A percentile compares a stretch with the other conserved stretches of the same genome.
These are phyloP conservation scores for Acacia pycnantha DNA, from an alignment of 331 rosid genomes.

Conservation along the genomic window DNA sequence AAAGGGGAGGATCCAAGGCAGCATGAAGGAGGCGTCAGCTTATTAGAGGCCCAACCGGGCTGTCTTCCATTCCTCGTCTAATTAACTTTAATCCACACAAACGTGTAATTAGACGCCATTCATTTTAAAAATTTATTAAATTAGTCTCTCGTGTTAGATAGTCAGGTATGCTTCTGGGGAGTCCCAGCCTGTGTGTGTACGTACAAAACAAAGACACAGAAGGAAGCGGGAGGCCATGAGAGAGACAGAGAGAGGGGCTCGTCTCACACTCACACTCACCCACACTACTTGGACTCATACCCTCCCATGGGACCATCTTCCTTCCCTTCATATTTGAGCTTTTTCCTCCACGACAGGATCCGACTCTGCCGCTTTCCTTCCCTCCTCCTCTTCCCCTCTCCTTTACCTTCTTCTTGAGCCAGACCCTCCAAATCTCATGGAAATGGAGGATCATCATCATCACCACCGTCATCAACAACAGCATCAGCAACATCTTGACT, in stretches of 20 bases:
- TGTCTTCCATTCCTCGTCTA: constrained; percentile 37
- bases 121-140: neutral
- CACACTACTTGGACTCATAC: constrained; percentile 16
- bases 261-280: neutral
- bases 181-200: constrained; percentile 7
- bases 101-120: constrained; percentile 31
- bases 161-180: neutral
- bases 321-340: constrained; percentile 43
- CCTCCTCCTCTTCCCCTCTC: neutral
- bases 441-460: constrained; percentile 62
- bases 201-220: constrained; percentile 29
- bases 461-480: constrained; percentile 1
- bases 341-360: constrained; percentile 81
- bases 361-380: constrained; percentile 65
- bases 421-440: constrained; percentile 35
- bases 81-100: neutral
- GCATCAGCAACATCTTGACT: neutral
- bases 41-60: constrained; percentile 22
- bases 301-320: constrained; percentile 58
- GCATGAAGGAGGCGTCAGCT: constrained; percentile 54
- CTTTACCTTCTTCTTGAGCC: neutral
- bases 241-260: constrained; percentile 3
- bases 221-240: constrained; percentile 26
- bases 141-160: neutral
- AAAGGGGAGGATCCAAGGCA: constrained; percentile 47